These are phyloP conservation scores for Paraglomus brasilianum DNA, from an alignment of 192 early-diverging fungal genomes.

Conservation along the genomic window DNA sequence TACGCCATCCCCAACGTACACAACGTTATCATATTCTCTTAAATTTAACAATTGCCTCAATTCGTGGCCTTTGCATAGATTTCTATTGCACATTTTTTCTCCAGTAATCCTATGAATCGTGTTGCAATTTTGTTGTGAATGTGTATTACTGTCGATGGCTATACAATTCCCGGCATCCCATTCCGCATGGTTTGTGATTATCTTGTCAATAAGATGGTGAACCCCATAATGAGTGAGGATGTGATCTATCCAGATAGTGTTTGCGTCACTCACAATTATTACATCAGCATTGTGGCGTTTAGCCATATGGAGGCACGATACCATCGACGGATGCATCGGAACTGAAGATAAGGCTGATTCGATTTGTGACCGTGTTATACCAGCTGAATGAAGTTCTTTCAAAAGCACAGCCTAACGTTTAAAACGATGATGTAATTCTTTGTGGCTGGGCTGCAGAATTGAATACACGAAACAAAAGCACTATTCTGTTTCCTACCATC, in stretches of 20 bases:
- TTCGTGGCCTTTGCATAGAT: background rate
- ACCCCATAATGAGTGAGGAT: conserved; percentile 37
- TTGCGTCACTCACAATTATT: conserved; percentile 37
- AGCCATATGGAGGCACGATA: conserved; percentile 30
- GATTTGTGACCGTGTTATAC: too few relatives aligned
- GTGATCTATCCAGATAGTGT: conserved; percentile 36
- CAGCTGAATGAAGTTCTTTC: too few relatives aligned
- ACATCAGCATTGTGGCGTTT: conserved; percentile 29
- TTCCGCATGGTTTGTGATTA: conserved; percentile 36
- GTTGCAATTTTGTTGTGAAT: too few relatives aligned
- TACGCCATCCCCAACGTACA: conserved; percentile 38
- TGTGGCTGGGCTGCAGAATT: too few relatives aligned
- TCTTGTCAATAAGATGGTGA: conserved; percentile 28
- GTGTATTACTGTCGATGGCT: conserved; percentile 28
- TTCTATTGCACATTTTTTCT: conserved; percentile 11
- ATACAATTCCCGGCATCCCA: conserved; percentile 33
- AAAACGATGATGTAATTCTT: too few relatives aligned
- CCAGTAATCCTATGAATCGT: too few relatives aligned
- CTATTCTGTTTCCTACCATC: too few relatives aligned
- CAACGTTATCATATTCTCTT: conserved; percentile 12
- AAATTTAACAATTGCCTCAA: background rate
- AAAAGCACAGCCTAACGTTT: too few relatives aligned
- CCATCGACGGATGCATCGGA: conserved; percentile 36
- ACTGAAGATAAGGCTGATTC: conserved; percentile 23
- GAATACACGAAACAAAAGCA: too few relatives aligned